Evolutionary conservation across 805 yeast species (phyloP), one percentile per base, ranked within the genome.

Genomic region (Tetrapisispora iriomotensis): DNA sequence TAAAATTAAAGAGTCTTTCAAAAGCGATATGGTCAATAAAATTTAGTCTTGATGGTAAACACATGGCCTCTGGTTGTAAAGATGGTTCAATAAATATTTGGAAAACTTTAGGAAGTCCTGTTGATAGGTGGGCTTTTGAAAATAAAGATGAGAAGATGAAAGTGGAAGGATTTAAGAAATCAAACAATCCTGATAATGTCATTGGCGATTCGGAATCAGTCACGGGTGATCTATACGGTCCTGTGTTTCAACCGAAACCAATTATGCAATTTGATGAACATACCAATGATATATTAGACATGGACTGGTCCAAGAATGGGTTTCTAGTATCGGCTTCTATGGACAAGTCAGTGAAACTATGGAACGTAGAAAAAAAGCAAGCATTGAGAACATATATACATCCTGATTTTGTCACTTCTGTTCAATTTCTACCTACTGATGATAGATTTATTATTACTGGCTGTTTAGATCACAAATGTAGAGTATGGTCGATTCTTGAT

Each of bases 251-350:
- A 45, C 73, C 76, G 4, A 57, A 55, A 10, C 95, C 96, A 0
- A 55, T 68, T 10, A 66, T 74, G 24, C 70, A 70, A 13, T 82
- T 75, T 45, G 60, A 57, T 31, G 92, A 83, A 14, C 96, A 90
- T 59, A 58, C 71, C 0, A 73, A 73, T 34, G 82, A 85, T 43
- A 69, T 90, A 13, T 57, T 85, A 13, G 75, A 82, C 8, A 54
- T 88, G 22, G 84, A 83, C 50, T 88, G 96, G 96, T 81, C 94
- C 36, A 81, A 80, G 49, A 87, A 86, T 60, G 80, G 81, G 54
- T 88, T 88, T 49, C 55, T 90, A 23, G 56, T 86, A 1, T 70
- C 92, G 0, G 79, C 92, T 5, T 82, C 94, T 1, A 82, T 84
- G 82, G 97, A 88, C 60, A 72, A 74, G 46, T 81, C 94, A 0